Percentiles rank a stretch among this genome's conserved stretches.
phyloP scores from a whole-genome alignment of 345 rosid genomes.

The Brassica napus region DNA sequence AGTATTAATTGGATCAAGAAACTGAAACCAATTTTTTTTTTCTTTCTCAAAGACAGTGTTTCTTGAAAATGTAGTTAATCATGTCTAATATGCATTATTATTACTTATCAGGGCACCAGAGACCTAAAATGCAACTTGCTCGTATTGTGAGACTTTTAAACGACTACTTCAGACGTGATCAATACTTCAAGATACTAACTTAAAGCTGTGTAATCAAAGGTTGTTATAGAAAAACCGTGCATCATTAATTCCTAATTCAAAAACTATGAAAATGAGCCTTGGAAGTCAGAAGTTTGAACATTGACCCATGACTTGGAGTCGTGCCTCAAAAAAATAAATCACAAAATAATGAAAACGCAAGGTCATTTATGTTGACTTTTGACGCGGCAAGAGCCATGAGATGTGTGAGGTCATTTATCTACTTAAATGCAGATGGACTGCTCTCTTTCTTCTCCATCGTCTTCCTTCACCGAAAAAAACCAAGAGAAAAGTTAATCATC shows the following conservation, averaged over 20 bases:
- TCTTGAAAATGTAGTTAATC: not conserved
- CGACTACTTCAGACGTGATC: conserved; percentile 15
- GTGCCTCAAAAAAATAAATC: not conserved
- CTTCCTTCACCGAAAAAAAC: conserved; percentile 13
- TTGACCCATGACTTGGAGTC: conserved; percentile 39
- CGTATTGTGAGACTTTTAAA: conserved; percentile 6
- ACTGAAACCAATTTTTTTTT: not conserved
- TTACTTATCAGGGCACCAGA: not conserved
- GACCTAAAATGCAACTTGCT: conserved; percentile 8
- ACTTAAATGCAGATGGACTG: conserved; percentile 19
- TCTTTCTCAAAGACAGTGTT: not conserved
- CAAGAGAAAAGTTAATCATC: conserved; percentile 8
- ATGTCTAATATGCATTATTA: not conserved
- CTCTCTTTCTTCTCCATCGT: not conserved
- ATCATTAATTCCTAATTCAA: not conserved
- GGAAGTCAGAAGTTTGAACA: conserved; percentile 33
- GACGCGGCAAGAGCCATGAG: conserved; percentile 35
- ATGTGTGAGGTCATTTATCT: conserved; percentile 11
- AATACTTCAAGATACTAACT: conserved; percentile 9
- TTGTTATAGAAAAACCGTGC: not conserved
- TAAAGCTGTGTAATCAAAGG: not conserved
- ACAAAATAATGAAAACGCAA: conserved; percentile 24
- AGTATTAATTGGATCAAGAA: not conserved
- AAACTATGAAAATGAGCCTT: not conserved
- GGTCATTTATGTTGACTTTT: conserved; percentile 32